These are phyloP conservation scores for Quercus engelmannii DNA, from an alignment of 306 rosid genomes.

Conservation along the genomic window DNA sequence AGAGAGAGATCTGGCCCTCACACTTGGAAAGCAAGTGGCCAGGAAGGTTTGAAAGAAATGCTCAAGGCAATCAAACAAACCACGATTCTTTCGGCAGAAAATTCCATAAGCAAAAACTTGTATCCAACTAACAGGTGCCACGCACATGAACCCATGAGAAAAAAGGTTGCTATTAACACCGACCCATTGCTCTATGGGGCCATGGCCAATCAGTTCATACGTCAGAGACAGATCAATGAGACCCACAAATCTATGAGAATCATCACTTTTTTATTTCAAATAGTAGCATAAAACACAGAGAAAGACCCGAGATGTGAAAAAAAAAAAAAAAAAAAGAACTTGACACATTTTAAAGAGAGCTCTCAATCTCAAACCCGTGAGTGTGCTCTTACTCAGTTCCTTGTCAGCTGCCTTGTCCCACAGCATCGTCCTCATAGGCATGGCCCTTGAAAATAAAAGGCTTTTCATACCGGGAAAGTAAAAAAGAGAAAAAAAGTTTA, in stretches of 20 bases:
- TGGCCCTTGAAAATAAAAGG: no score
- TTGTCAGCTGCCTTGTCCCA: no score
- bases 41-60: background rate
- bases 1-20: background rate
- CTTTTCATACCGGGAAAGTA: no score
- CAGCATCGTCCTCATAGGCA: no score
- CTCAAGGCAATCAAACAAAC: constrained; percentile 10
- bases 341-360: constrained; percentile 5
- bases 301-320: constrained; percentile 21
- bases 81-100: constrained; percentile 35
- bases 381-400: background rate
- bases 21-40: background rate
- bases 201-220: background rate
- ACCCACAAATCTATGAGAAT: constrained; percentile 25
- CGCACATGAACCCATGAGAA: background rate
- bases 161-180: constrained; percentile 4
- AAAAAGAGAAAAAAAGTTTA: no score
- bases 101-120: constrained; percentile 20
- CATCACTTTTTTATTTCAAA: constrained; percentile 10
- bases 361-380: constrained; percentile 21
- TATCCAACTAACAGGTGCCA: background rate
- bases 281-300: constrained; percentile 1
- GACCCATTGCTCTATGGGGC: constrained; percentile 24
- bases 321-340: background rate
- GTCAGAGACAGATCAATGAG: constrained; percentile 19